Conservation (phyloP, 1,284 basidiomycete genomes). For the Spongiforma sp. region DNA sequence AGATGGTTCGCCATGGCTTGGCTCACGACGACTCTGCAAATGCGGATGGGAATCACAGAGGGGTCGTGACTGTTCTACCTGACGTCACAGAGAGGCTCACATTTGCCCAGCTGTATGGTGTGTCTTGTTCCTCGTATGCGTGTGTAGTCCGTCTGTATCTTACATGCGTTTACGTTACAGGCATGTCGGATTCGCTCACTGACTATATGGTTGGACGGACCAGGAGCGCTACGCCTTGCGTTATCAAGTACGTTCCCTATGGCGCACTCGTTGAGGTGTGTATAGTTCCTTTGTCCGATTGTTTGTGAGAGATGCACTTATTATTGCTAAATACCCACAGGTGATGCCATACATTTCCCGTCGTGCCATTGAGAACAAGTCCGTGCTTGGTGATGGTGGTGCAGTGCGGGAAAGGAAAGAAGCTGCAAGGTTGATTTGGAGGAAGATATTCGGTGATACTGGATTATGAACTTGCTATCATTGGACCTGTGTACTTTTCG, state of each 20-base stretch:
- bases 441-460: constrained; percentile 44
- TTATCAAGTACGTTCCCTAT: constrained; percentile 88
- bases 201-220: constrained; percentile 68
- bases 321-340: constrained; percentile 20
- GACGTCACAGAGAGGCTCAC: constrained; percentile 71
- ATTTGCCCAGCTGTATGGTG: constrained; percentile 87
- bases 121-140: constrained; percentile 26
- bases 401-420: constrained; percentile 59
- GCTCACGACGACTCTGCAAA: constrained; percentile 39
- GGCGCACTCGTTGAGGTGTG: constrained; percentile 74
- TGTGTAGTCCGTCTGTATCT: background rate
- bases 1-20: constrained; percentile 63
- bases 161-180: constrained; percentile 44
- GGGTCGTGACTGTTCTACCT: constrained; percentile 47
- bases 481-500: too few relatives aligned
- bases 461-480: constrained; percentile 34
- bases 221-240: constrained; percentile 64
- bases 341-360: constrained; percentile 78
- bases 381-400: constrained; percentile 58
- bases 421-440: constrained; percentile 57
- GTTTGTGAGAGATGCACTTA: background rate
- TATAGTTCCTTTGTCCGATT: background rate
- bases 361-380: constrained; percentile 80
- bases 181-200: constrained; percentile 86
- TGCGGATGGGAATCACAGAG: constrained; percentile 34